These are phyloP conservation scores for Bonia amplexicaulis DNA, from an alignment of 176 grass and related monocot genomes.

Conservation along the genomic window DNA sequence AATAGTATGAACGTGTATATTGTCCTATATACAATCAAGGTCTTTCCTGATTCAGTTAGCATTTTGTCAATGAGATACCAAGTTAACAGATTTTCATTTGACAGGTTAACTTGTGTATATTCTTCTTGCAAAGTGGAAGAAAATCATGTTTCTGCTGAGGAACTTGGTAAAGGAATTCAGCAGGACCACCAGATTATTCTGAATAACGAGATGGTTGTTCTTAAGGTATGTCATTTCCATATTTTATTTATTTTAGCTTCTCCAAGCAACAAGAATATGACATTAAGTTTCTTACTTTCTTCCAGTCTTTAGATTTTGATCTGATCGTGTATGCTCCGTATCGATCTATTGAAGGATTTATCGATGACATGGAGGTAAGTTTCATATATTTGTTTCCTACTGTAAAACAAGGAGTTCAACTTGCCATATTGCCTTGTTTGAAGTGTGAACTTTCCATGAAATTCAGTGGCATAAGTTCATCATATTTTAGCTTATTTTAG, in stretches of 20 bases:
- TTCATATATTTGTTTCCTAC: slow-evolving; percentile 22
- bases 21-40: background rate
- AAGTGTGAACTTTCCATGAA: background rate
- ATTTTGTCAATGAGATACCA: slow-evolving; percentile 2
- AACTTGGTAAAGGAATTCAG: slow-evolving; percentile 95
- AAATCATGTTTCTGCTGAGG: slow-evolving; percentile 98
- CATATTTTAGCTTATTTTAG: background rate
- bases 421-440: slow-evolving; percentile 3
- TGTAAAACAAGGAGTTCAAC: background rate
- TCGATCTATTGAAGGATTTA: slow-evolving; percentile 76
- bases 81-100: slow-evolving; percentile 20
- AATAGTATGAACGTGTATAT: background rate
- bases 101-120: slow-evolving; percentile 99
- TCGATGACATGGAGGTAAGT: slow-evolving; percentile 77
- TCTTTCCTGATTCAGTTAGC: slow-evolving; percentile 15
- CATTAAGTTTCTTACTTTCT: slow-evolving; percentile 28
- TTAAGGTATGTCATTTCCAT: slow-evolving; percentile 54
- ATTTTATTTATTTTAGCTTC: slow-evolving; percentile 9
- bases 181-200: slow-evolving; percentile 93
- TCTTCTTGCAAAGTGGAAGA: slow-evolving; percentile 97
- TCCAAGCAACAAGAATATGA: slow-evolving; percentile 16
- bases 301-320: slow-evolving; percentile 85
- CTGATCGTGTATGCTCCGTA: slow-evolving; percentile 95
- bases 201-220: slow-evolving; percentile 88
- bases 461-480: background rate